Base-by-base conservation (phyloP, 2,329 filamentous ascomycete species). In the Aspergillus bombycis region DNA sequence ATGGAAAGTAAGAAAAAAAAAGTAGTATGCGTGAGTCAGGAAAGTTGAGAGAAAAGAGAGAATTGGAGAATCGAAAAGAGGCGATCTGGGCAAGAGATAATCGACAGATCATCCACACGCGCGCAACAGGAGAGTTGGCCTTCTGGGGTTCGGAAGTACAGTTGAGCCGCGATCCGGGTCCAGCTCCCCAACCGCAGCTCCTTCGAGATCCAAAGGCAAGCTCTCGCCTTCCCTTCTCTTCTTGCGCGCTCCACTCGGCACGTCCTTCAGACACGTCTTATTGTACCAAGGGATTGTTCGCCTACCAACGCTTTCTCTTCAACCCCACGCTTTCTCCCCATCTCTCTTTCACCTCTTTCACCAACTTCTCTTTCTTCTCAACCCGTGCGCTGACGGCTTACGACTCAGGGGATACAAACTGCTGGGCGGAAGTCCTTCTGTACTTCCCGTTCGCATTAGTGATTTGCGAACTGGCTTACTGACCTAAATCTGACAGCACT, bases 111-210 rank as follows among this genome's bases (percentile, higher is more conserved):
- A 52, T 38, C 52, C 14, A n/a, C 16, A 36, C 26, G 19, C 19
- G 52, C 52, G 32, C 38, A 62, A 62, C 57, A 61, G 58, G 48
- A 61, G 63, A 70, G 70, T 60, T 65, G 67, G 32, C 68, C 70
- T 62, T 64, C 62, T 21, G 59, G 61, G 65, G 60, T 6, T 14
- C 70, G 70, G 71, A 72, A 45, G 56, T 66, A 69, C 38, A 46
- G 66, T 73, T 67, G 36, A 53, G 58, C 71, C 68, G 71, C 23
- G 10, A 14, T 58, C 69, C 70, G 69, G 52, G 55, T 53, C 60
- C 63, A 58, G 63, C 63, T 61, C 62, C 38, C 61, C 50, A 34
- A 28, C 60, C 26, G 45, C 58, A 63, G 62, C 67, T 62, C 60
- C 64, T 56, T 65, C 63, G 55, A 66, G 64, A 64, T 65, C 32